Conservation (phyloP, 371 early-diverging fungal genomes). For the Conidiobolus coronatus region DNA sequence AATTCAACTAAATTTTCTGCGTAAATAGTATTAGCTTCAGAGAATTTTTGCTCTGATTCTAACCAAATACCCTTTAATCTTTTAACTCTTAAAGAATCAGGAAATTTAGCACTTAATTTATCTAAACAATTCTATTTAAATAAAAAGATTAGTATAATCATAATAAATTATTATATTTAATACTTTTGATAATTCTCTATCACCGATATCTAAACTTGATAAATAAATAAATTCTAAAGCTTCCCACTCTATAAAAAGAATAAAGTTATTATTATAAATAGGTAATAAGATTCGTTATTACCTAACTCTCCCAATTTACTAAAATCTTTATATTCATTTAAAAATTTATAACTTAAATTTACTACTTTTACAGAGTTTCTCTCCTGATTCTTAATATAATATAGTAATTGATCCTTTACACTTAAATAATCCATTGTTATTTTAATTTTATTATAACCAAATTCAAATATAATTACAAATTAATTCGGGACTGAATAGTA, state of each 20-base stretch:
- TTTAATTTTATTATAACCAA: too few species aligned
- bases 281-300: background rate
- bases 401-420: too few species aligned
- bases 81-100: slow-evolving; percentile 36
- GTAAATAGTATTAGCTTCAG: slow-evolving; percentile 33
- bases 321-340: slow-evolving; percentile 10
- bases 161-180: background rate
- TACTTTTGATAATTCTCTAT: slow-evolving; percentile 35
- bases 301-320: slow-evolving; percentile 16
- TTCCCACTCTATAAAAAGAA: slow-evolving; percentile 30
- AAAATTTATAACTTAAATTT: slow-evolving; percentile 10
- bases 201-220: slow-evolving; percentile 54
- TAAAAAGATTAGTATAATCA: background rate
- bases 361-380: slow-evolving; percentile 16
- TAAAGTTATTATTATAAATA: background rate
- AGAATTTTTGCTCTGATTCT: slow-evolving; percentile 45
- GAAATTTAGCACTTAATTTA: slow-evolving; percentile 29
- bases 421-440: too few species aligned
- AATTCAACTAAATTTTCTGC: slow-evolving; percentile 33
- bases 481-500: too few species aligned
- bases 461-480: too few species aligned
- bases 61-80: slow-evolving; percentile 36
- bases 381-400: slow-evolving; percentile 4
- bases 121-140: slow-evolving; percentile 23
- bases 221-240: slow-evolving; percentile 58